These are phyloP conservation scores for Penicillium sp. DNA, from an alignment of 2,329 filamentous ascomycete genomes.

Conservation along the genomic window DNA sequence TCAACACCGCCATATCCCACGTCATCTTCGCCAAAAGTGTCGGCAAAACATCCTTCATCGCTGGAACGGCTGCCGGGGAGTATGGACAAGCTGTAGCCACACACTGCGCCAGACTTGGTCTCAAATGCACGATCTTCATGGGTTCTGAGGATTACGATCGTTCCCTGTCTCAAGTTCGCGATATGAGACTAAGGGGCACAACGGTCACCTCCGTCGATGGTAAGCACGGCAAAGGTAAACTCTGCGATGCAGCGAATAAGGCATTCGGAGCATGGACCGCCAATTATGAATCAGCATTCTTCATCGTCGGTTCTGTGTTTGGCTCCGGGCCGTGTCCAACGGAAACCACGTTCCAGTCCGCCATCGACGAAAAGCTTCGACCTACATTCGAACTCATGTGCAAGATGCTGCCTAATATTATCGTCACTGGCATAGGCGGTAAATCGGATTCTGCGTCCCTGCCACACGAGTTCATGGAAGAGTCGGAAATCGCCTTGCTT, in stretches of 20 bases:
- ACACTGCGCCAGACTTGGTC: slow-evolving; percentile 92
- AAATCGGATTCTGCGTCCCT: slow-evolving; percentile 92
- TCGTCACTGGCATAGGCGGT: slow-evolving; percentile 94
- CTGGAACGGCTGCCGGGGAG: slow-evolving; percentile 93
- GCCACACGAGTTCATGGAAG: slow-evolving; percentile 91
- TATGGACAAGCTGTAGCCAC: slow-evolving; percentile 96
- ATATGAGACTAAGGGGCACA: slow-evolving; percentile 90
- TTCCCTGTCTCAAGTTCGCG: slow-evolving; percentile 75
- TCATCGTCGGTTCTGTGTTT: slow-evolving; percentile 93
- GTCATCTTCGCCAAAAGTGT: slow-evolving; percentile 82
- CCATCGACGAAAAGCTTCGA: slow-evolving; percentile 87
- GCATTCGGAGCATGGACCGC: slow-evolving; percentile 88
- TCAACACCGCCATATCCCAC: slow-evolving; percentile 95
- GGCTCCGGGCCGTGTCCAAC: slow-evolving; percentile 92
- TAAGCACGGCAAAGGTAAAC: slow-evolving; percentile 67
- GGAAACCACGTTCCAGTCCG: slow-evolving; percentile 86
- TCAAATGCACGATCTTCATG: slow-evolving; percentile 98
- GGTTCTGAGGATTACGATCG: slow-evolving; percentile 91
- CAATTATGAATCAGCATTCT: slow-evolving; percentile 86
- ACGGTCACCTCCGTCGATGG: slow-evolving; percentile 76
- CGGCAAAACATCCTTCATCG: slow-evolving; percentile 94
- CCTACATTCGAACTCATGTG: slow-evolving; percentile 74
- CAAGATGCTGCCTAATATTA: slow-evolving; percentile 86
- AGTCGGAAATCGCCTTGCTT: slow-evolving; percentile 77
- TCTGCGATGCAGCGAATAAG: slow-evolving; percentile 87